These are phyloP conservation scores for Grosmannia huntii DNA, from an alignment of 2,329 filamentous ascomycete species.

Conservation along the genomic window DNA sequence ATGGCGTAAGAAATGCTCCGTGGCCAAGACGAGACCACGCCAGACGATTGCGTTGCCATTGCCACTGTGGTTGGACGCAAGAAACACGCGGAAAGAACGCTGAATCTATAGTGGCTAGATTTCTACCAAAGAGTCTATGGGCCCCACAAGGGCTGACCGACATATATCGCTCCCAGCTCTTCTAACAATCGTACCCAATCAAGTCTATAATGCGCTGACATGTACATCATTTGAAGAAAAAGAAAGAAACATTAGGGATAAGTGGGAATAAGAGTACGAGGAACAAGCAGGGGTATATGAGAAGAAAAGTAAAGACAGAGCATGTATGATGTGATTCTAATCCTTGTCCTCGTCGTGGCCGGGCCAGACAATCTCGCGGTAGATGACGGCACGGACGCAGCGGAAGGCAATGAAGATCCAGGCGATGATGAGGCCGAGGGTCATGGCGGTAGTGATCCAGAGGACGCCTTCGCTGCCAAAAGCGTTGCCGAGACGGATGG, in stretches of 20 bases:
- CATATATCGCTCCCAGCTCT: not conserved
- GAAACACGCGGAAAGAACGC: not conserved
- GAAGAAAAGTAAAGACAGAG: not conserved
- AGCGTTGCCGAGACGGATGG: constrained; percentile 41
- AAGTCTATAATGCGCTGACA: not conserved
- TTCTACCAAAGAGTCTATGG: not conserved
- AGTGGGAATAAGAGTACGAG: not conserved
- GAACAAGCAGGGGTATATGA: not conserved
- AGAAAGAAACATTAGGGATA: not conserved
- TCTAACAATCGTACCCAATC: not conserved
- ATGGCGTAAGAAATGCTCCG: too few relatives aligned
- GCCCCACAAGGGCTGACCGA: not conserved
- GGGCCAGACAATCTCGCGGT: constrained; percentile 41
- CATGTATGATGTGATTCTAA: not conserved
- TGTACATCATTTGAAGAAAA: not conserved
- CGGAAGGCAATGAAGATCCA: constrained; percentile 39
- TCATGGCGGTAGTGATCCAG: constrained; percentile 42
- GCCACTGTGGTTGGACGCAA: too few relatives aligned
- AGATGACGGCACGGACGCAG: constrained; percentile 35
- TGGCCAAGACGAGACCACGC: too few relatives aligned
- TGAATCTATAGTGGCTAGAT: too few relatives aligned
- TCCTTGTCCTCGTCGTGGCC: constrained; percentile 23
- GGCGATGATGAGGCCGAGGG: constrained; percentile 37
- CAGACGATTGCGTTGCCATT: too few relatives aligned
- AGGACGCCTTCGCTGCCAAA: constrained; percentile 38